These are phyloP conservation scores for Phytophthora sansomeana DNA, from an alignment of 352 stramenopile species.

Conservation along the genomic window DNA sequence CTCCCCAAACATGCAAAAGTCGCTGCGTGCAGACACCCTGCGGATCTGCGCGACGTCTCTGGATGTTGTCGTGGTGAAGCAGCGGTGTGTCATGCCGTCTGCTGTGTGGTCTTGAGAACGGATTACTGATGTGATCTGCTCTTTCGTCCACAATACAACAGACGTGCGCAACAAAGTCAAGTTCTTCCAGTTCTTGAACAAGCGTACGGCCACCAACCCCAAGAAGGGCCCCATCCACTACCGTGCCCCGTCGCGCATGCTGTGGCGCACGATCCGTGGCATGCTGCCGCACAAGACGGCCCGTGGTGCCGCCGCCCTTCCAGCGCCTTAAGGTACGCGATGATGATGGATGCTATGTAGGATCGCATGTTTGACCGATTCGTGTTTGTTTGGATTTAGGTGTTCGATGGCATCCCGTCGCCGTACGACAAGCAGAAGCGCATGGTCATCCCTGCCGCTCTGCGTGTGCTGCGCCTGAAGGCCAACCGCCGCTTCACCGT, in stretches of 20 bases:
- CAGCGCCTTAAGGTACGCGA: constrained; percentile 96
- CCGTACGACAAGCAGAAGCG: constrained; percentile 99
- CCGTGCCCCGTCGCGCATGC: constrained; percentile 96
- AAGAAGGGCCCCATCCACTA: constrained; percentile 98
- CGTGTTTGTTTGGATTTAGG: constrained; percentile 45
- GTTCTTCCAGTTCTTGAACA: constrained; percentile 99
- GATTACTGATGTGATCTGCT: constrained; percentile 45
- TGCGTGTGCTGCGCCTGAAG: constrained; percentile 95
- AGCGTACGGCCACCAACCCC: constrained; percentile 99
- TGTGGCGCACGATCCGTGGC: constrained; percentile 94
- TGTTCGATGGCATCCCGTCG: constrained; percentile 98
- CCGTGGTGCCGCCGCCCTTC: constrained; percentile 95
- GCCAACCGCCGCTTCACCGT: constrained; percentile 95
- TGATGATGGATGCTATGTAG: no score
- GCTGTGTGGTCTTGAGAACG: constrained; percentile 37
- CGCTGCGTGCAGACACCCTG: constrained; percentile 90
- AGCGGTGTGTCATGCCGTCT: constrained; percentile 86
- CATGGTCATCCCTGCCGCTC: constrained; percentile 97
- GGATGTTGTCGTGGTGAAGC: constrained; percentile 32
- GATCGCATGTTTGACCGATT: not conserved
- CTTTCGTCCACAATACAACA: constrained; percentile 52
- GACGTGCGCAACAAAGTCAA: constrained; percentile 97
- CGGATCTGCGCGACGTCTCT: constrained; percentile 37
- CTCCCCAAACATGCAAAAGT: constrained; percentile 91
- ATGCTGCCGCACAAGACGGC: constrained; percentile 99